Conservation (phyloP, 495 filamentous ascomycete species). For the Xylaria palmicola region DNA sequence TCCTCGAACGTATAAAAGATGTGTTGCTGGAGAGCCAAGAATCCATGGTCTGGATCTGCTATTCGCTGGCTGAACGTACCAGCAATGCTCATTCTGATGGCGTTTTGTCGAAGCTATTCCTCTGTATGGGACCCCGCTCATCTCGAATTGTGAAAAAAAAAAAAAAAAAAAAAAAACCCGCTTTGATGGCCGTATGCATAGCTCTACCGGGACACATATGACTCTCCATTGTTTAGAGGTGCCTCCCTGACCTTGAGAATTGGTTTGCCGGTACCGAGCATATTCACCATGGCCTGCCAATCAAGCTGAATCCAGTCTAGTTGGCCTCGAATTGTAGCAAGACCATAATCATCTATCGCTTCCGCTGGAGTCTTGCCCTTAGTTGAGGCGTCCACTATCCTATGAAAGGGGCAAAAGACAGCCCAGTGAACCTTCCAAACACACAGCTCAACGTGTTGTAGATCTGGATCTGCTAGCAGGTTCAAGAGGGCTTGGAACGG, state of each 20-base stretch:
- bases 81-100: background rate
- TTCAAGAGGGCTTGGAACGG: conserved; percentile 31
- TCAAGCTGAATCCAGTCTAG: conserved; percentile 27
- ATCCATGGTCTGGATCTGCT: background rate
- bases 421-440: conserved; percentile 24
- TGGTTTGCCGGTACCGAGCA: conserved; percentile 13
- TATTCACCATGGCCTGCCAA: conserved; percentile 24
- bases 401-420: conserved; percentile 34
- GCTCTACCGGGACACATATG: background rate
- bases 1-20: background rate
- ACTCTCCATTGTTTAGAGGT: conserved; percentile 8
- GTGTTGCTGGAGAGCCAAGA: background rate
- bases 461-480: conserved; percentile 32
- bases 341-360: conserved; percentile 18
- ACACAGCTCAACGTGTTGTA: conserved; percentile 26
- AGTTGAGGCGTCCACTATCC: background rate
- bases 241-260: conserved; percentile 25
- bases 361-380: conserved; percentile 16
- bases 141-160: background rate
- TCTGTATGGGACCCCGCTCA: background rate
- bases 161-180: background rate
- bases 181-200: background rate
- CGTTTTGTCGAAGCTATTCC: background rate
- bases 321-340: conserved; percentile 21
- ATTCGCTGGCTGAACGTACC: background rate